A percentile compares a stretch with the other conserved stretches of the same genome.
These are phyloP conservation scores for Diaporthe nobilis DNA, from an alignment of 2,329 filamentous ascomycete genomes.

Conservation along the genomic window DNA sequence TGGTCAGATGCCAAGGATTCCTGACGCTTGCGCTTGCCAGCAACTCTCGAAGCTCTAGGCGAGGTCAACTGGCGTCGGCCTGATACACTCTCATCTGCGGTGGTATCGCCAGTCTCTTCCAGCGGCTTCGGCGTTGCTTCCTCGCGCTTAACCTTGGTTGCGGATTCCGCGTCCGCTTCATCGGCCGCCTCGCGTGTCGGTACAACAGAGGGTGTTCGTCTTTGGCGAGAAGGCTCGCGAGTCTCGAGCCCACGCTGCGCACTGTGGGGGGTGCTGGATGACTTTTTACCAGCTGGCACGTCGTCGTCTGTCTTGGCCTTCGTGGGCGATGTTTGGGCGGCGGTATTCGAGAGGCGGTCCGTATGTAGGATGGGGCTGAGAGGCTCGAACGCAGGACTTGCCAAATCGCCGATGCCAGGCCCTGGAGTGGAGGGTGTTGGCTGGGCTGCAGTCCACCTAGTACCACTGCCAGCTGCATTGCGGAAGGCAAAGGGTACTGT, in stretches of 20 bases:
- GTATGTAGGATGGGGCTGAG: slow-evolving; percentile 67
- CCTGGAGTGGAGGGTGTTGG: slow-evolving; percentile 72
- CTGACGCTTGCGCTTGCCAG: slow-evolving; percentile 70
- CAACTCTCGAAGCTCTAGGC: slow-evolving; percentile 52
- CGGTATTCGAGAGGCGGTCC: slow-evolving; percentile 52
- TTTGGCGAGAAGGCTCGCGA: slow-evolving; percentile 45
- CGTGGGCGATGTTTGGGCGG: slow-evolving; percentile 52
- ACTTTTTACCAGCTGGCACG: slow-evolving; percentile 45
- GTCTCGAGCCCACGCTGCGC: slow-evolving; percentile 50
- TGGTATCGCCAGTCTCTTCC: slow-evolving; percentile 70
- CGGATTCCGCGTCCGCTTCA: slow-evolving; percentile 57
- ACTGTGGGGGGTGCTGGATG: slow-evolving; percentile 48
- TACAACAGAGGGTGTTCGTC: slow-evolving; percentile 41
- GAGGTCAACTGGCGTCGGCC: slow-evolving; percentile 56
- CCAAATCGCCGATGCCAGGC: slow-evolving; percentile 55
- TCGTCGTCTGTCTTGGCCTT: slow-evolving; percentile 51
- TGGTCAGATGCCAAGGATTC: slow-evolving; percentile 57
- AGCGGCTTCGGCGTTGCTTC: slow-evolving; percentile 67
- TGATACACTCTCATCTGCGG: slow-evolving; percentile 66
- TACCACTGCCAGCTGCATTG: slow-evolving; percentile 57
- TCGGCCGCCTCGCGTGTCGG: slow-evolving; percentile 47
- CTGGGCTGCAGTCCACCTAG: slow-evolving; percentile 68
- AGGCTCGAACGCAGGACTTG: slow-evolving; percentile 70
- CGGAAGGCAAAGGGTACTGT: slow-evolving; percentile 39
- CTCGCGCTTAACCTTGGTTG: slow-evolving; percentile 70